Evolutionary conservation across 495 filamentous ascomycete genomes (phyloP).

Genomic region (Tuber magnatum): DNA sequence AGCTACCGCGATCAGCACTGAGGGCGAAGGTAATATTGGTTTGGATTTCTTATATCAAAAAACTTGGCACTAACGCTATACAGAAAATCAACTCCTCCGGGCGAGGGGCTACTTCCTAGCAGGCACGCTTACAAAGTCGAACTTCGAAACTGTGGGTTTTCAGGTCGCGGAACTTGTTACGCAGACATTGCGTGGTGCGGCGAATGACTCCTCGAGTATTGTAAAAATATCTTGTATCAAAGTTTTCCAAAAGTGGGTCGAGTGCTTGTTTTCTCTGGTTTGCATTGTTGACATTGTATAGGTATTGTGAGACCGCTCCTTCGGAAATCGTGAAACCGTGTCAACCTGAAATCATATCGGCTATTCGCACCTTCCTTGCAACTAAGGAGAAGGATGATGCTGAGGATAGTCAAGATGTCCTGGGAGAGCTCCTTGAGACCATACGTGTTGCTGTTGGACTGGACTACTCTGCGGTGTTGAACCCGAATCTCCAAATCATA

Average conservation of each 20-base stretch:
- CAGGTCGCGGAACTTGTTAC: conserved; percentile 61
- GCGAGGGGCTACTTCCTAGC: conserved; percentile 80
- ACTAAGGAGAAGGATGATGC: conserved; percentile 72
- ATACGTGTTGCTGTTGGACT: conserved; percentile 74
- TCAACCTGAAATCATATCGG: conserved; percentile 65
- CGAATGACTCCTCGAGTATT: conserved; percentile 67
- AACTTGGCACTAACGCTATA: conserved; percentile 3
- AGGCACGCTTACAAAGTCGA: conserved; percentile 60
- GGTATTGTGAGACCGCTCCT: conserved; percentile 42
- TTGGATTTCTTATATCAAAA: background rate
- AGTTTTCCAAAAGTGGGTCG: conserved; percentile 74
- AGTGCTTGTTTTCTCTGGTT: conserved; percentile 41
- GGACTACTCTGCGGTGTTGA: conserved; percentile 64
- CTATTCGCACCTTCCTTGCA: conserved; percentile 69
- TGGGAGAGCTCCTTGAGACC: conserved; percentile 83
- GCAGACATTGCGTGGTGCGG: conserved; percentile 65
- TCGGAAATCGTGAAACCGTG: conserved; percentile 49
- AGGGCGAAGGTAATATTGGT: conserved; percentile 49
- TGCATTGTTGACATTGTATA: conserved; percentile 27
- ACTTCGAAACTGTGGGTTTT: conserved; percentile 50
- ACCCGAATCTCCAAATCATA: conserved; percentile 57
- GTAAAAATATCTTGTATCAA: conserved; percentile 89
- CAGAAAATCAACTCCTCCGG: conserved; percentile 59
- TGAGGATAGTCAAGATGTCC: conserved; percentile 78
- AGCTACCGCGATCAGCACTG: conserved; percentile 58